A percentile compares a stretch with the other conserved stretches of the same genome.
Evolutionary conservation across 2,329 filamentous ascomycete genomes (phyloP).

Genomic region (Daldinia eschscholtzii): DNA sequence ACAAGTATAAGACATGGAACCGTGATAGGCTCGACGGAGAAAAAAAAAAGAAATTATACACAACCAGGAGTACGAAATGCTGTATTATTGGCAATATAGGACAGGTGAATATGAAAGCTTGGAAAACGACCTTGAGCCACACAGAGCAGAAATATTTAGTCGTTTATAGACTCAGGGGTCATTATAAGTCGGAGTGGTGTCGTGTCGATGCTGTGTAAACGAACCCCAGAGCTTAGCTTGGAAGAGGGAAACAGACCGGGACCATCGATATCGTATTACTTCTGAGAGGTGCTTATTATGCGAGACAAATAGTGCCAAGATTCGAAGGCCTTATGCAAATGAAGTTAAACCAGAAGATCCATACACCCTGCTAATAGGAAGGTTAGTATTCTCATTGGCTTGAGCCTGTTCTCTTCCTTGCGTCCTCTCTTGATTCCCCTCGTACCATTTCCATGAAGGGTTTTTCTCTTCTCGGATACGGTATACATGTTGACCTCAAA

Average conservation of each 20-base stretch:
- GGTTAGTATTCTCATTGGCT: constrained; percentile 9
- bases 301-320: constrained; percentile 12
- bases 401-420: constrained; percentile 13
- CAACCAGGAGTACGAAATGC: constrained; percentile 12
- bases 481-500: constrained; percentile 1
- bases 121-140: constrained; percentile 1
- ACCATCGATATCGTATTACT: constrained; percentile 35
- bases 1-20: background rate
- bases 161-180: constrained; percentile 22
- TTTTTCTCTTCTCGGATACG: constrained; percentile 10
- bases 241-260: constrained; percentile 14
- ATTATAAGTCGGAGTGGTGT: constrained; percentile 28
- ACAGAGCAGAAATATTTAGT: constrained; percentile 21
- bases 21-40: background rate
- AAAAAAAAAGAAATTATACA: constrained; percentile 4
- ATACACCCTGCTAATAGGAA: constrained; percentile 15
- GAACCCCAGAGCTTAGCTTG: constrained; percentile 19
- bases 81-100: constrained; percentile 8
- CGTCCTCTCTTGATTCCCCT: background rate
- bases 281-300: constrained; percentile 17
- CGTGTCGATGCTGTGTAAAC: constrained; percentile 27
- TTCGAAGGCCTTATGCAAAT: constrained; percentile 6
- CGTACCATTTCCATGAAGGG: background rate
- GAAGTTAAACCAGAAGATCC: constrained; percentile 10
- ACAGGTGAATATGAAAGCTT: background rate